A percentile compares a stretch with the other conserved stretches of the same genome.
phyloP scores from a whole-genome alignment of 2,329 filamentous ascomycete species.

The Neofusicoccum sp. region DNA sequence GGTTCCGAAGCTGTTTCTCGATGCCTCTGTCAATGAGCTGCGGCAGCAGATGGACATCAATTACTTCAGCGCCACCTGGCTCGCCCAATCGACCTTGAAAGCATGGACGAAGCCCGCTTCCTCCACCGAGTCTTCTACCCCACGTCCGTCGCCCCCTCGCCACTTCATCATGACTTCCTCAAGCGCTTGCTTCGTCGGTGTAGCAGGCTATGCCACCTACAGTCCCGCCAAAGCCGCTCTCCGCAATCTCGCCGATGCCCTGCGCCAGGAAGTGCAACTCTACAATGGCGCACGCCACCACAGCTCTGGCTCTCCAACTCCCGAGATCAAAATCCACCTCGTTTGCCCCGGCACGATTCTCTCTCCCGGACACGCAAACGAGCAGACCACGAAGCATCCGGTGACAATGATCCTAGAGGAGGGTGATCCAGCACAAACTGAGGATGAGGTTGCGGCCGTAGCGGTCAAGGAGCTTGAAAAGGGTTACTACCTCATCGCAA shows the following conservation, averaged over 20 bases:
- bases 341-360: conserved; percentile 83
- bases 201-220: conserved; percentile 83
- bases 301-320: conserved; percentile 24
- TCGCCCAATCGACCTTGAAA: conserved; percentile 75
- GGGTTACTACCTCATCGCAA: conserved; percentile 77
- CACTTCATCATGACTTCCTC: conserved; percentile 90
- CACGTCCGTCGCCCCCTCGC: conserved; percentile 49
- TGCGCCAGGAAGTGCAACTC: conserved; percentile 79
- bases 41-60: conserved; percentile 87
- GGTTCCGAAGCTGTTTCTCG: conserved; percentile 72
- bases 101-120: conserved; percentile 60
- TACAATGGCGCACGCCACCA: conserved; percentile 67
- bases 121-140: background rate
- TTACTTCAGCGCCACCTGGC: conserved; percentile 83
- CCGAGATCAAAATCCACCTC: conserved; percentile 74
- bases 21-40: conserved; percentile 65
- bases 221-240: conserved; percentile 82
- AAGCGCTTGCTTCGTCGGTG: conserved; percentile 68
- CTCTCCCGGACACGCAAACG: conserved; percentile 69
- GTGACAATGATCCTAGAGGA: conserved; percentile 79
- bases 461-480: conserved; percentile 73
- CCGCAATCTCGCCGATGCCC: conserved; percentile 75
- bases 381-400: conserved; percentile 76
- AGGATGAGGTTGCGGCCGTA: conserved; percentile 70
- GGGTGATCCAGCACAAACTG: conserved; percentile 74